A percentile compares a stretch with the other conserved stretches of the same genome.
Evolutionary conservation across 2,329 filamentous ascomycete genomes (phyloP).

Genomic region (Xylariales sp.): DNA sequence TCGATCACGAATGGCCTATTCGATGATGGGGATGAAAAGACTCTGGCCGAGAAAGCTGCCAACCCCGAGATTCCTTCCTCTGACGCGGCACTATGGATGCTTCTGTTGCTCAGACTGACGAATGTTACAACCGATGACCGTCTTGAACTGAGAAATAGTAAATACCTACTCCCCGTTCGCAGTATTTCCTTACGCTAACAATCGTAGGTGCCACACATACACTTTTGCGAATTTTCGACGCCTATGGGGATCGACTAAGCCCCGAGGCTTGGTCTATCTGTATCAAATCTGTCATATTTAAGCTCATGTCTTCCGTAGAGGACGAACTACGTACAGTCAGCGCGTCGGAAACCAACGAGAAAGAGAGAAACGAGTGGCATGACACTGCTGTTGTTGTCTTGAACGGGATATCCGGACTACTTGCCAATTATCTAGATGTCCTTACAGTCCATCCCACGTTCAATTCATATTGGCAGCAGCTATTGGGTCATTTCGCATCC

Average conservation of each 20-base stretch:
- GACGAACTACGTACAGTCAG: conserved; percentile 40
- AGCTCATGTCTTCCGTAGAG: conserved; percentile 68
- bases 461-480: conserved; percentile 67
- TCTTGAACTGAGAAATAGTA: conserved; percentile 73
- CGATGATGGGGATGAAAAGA: conserved; percentile 49
- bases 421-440: conserved; percentile 72
- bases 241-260: conserved; percentile 76
- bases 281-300: conserved; percentile 75
- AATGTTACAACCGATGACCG: conserved; percentile 67
- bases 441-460: conserved; percentile 65
- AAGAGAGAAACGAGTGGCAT: conserved; percentile 57
- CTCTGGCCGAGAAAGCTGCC: conserved; percentile 54
- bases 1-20: conserved; percentile 55
- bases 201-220: conserved; percentile 74
- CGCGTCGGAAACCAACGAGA: conserved; percentile 32
- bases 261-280: conserved; percentile 80
- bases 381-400: conserved; percentile 73
- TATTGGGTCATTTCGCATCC: conserved; percentile 64
- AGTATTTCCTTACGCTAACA: conserved; percentile 28
- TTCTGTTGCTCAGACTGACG: conserved; percentile 67
- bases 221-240: conserved; percentile 84
- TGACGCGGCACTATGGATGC: conserved; percentile 72
- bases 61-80: conserved; percentile 56
- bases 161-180: conserved; percentile 13
- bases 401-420: conserved; percentile 66